Percentiles rank a stretch among this genome's conserved stretches.
These are phyloP conservation scores for Liquidambar formosana DNA, from an alignment of 164 flowering plant genomes.

Conservation along the genomic window DNA sequence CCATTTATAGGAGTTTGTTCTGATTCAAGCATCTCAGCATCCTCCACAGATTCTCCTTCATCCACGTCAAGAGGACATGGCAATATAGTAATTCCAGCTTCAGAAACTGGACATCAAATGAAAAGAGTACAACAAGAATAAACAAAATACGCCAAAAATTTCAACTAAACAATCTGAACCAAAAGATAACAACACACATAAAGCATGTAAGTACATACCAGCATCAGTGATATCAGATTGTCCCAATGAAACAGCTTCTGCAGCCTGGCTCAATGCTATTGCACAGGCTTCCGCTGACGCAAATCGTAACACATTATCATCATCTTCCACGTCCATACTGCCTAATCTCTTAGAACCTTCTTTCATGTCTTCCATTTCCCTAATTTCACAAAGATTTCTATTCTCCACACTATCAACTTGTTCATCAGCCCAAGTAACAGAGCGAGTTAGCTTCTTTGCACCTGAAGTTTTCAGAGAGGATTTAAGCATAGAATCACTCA, in stretches of 20 bases:
- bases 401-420: slow-evolving; percentile 21
- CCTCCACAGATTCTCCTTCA: slow-evolving; percentile 27
- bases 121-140: not conserved
- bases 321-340: slow-evolving; percentile 22
- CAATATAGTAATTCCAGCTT: slow-evolving; percentile 67
- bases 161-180: not conserved
- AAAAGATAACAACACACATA: not conserved
- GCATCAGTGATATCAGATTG: slow-evolving; percentile 58
- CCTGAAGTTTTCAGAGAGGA: slow-evolving; percentile 63
- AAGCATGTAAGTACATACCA: slow-evolving; percentile 36
- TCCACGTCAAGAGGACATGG: slow-evolving; percentile 39
- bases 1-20: slow-evolving; percentile 43
- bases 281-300: slow-evolving; percentile 93
- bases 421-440: slow-evolving; percentile 94
- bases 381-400: slow-evolving; percentile 41
- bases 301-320: slow-evolving; percentile 31
- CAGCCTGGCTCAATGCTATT: slow-evolving; percentile 64
- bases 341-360: slow-evolving; percentile 16
- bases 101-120: slow-evolving; percentile 44
- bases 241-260: slow-evolving; percentile 76
- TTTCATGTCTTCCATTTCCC: slow-evolving; percentile 29
- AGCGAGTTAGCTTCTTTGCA: slow-evolving; percentile 44
- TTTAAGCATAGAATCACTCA: slow-evolving; percentile 33
- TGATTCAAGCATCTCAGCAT: slow-evolving; percentile 32
- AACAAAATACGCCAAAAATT: not conserved